Conservation (phyloP, 768 basidiomycete species). For the Mrakia hoshinonis region DNA sequence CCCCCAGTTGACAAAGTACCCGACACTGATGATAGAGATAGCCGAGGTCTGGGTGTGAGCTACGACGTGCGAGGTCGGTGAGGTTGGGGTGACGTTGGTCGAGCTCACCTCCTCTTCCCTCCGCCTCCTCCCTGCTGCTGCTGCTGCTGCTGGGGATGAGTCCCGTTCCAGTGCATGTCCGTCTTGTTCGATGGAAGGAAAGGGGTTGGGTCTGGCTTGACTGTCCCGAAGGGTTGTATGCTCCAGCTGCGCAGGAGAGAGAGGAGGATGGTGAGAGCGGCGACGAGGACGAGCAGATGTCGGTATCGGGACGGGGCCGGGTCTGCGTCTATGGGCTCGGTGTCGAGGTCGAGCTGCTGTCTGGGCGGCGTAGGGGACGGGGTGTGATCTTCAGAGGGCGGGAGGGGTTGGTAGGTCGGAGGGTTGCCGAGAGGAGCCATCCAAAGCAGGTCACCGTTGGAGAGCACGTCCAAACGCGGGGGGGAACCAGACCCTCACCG, state of each 20-base stretch:
- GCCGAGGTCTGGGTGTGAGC: background rate
- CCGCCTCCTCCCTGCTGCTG: background rate
- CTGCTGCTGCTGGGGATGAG: background rate
- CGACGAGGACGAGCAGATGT: background rate
- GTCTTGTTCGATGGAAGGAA: background rate
- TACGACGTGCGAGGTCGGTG: background rate
- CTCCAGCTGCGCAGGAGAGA: background rate
- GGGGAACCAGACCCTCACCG: no score
- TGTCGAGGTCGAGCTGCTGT: background rate
- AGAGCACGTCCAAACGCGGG: no score
- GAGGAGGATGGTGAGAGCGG: background rate
- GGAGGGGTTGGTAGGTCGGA: no score
- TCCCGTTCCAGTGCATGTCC: background rate
- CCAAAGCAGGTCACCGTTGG: no score
- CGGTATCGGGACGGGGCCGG: background rate
- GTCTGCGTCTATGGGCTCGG: background rate
- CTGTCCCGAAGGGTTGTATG: background rate
- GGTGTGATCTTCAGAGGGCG: no score
- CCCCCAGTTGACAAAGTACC: constrained; percentile 46
- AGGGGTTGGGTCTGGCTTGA: background rate
- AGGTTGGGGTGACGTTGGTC: background rate
- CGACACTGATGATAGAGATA: background rate
- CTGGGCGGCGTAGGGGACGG: background rate
- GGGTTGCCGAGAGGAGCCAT: no score
- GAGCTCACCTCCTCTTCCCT: constrained; percentile 16